Percentiles rank a stretch among this genome's conserved stretches.
Conservation (phyloP, 2,329 filamentous ascomycete species). For the Arachnopeziza araneosa region DNA sequence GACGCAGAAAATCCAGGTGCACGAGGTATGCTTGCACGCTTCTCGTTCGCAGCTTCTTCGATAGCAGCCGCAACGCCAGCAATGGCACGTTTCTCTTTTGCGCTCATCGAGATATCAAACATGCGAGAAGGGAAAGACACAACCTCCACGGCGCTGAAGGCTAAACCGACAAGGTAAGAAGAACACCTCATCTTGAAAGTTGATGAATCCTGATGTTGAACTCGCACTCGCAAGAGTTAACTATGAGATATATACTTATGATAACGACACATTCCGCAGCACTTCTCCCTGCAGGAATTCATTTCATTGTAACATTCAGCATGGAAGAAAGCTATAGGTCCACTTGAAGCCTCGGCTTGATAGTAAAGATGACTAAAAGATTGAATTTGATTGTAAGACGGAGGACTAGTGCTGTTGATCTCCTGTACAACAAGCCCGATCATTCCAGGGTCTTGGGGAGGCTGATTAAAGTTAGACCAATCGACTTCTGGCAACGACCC, state of each 20-base stretch:
- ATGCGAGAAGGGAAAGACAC: constrained; percentile 17
- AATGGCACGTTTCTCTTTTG: constrained; percentile 16
- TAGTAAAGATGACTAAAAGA: background rate
- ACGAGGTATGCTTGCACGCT: constrained; percentile 1
- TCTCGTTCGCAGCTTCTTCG: constrained; percentile 10
- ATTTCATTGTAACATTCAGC: background rate
- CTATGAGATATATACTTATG: background rate
- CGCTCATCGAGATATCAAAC: constrained; percentile 16
- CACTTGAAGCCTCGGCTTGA: background rate
- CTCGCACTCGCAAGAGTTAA: background rate
- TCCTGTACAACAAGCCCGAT: background rate
- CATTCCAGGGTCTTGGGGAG: no score
- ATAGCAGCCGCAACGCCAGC: constrained; percentile 10
- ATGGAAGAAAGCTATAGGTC: background rate
- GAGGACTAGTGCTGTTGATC: background rate
- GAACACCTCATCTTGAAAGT: constrained; percentile 15
- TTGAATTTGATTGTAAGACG: background rate
- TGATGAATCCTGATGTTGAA: background rate
- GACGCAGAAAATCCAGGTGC: constrained; percentile 14
- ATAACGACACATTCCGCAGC: background rate
- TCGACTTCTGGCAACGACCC: background rate
- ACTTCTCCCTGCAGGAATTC: background rate
- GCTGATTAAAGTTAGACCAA: no score
- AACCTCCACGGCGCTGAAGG: constrained; percentile 3
- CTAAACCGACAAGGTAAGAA: constrained; percentile 4